phyloP scores from a whole-genome alignment of 805 yeast genomes.

The Spencermartinsiella europaea region DNA sequence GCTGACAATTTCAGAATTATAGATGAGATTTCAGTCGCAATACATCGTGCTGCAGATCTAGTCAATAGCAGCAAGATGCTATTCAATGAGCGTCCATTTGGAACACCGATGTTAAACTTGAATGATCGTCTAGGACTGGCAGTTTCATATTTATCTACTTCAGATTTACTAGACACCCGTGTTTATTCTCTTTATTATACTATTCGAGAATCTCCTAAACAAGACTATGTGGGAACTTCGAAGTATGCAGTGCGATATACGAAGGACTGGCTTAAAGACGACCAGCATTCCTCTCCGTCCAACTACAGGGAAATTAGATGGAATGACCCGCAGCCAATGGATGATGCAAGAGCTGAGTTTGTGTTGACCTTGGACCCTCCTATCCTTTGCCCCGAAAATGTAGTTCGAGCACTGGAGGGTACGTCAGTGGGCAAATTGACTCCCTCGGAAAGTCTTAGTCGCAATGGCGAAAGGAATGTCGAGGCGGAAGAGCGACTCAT shows the following conservation, averaged over 20 bases:
- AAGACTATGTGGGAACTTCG: conserved; percentile 12
- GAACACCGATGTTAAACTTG: conserved; percentile 30
- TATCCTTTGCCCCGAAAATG: conserved; percentile 12
- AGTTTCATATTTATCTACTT: conserved; percentile 28
- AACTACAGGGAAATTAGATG: conserved; percentile 3
- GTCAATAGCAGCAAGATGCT: conserved; percentile 6
- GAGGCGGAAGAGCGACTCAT: not conserved
- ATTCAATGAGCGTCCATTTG: conserved; percentile 20
- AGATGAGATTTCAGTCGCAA: conserved; percentile 29
- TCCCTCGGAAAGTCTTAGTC: not conserved
- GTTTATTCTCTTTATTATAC: conserved; percentile 21
- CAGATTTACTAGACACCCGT: conserved; percentile 6
- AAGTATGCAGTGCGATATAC: conserved; percentile 15
- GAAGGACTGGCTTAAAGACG: conserved; percentile 21
- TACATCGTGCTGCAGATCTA: conserved; percentile 12
- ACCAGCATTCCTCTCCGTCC: not conserved
- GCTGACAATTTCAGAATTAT: conserved; percentile 33
- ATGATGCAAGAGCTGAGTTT: conserved; percentile 29
- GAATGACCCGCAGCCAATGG: conserved; percentile 14
- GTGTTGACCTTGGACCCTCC: conserved; percentile 34
- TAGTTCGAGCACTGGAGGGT: not conserved
- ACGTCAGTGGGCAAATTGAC: not conserved
- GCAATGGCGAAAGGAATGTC: not conserved
- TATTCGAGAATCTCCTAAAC: conserved; percentile 20
- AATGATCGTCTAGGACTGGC: conserved; percentile 30